phyloP scores from a whole-genome alignment of 78 protist species.

The Mantamonas sphyraenae region DNA sequence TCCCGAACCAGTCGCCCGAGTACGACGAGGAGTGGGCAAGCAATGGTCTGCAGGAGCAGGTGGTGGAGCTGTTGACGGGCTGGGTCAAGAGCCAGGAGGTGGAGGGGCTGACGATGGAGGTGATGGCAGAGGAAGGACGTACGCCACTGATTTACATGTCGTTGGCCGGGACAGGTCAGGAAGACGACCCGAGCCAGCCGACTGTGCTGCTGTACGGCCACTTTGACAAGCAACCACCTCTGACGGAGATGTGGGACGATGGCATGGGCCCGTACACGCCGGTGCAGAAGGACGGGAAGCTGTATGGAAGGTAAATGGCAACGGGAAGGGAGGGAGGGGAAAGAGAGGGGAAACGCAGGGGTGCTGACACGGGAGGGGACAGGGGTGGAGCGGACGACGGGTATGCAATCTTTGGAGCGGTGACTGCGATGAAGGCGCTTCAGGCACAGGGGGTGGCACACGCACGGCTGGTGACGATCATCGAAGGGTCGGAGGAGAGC shows the following conservation, averaged over 20 bases:
- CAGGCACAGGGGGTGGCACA: slow-evolving; percentile 49
- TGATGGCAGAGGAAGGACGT: slow-evolving; percentile 40
- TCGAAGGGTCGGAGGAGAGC: slow-evolving; percentile 77
- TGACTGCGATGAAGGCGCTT: slow-evolving; percentile 48
- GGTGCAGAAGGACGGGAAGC: slow-evolving; percentile 31
- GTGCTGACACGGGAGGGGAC: slow-evolving; percentile 67
- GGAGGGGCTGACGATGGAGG: slow-evolving; percentile 32
- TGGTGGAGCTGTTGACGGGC: slow-evolving; percentile 31
- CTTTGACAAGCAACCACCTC: slow-evolving; percentile 82
- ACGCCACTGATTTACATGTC: slow-evolving; percentile 61
- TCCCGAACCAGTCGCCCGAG: slow-evolving; percentile 73
- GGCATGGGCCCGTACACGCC: slow-evolving; percentile 73
- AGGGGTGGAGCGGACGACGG: slow-evolving; percentile 89
- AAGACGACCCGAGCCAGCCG: slow-evolving; percentile 10
- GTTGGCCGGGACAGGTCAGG: slow-evolving; percentile 29
- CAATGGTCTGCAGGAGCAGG: slow-evolving; percentile 69
- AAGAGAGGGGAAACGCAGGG: background rate
- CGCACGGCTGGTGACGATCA: slow-evolving; percentile 56
- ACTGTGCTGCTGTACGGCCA: slow-evolving; percentile 76
- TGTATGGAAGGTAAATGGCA: background rate
- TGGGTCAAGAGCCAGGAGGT: slow-evolving; percentile 60
- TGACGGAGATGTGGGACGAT: slow-evolving; percentile 61
- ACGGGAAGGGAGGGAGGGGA: too few relatives aligned
- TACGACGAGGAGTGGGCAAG: slow-evolving; percentile 65
- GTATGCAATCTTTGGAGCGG: slow-evolving; percentile 69